Percentiles rank a stretch among this genome's conserved stretches.
Conservation (phyloP, 345 rosid genomes). For the Cochlearia excelsa region DNA sequence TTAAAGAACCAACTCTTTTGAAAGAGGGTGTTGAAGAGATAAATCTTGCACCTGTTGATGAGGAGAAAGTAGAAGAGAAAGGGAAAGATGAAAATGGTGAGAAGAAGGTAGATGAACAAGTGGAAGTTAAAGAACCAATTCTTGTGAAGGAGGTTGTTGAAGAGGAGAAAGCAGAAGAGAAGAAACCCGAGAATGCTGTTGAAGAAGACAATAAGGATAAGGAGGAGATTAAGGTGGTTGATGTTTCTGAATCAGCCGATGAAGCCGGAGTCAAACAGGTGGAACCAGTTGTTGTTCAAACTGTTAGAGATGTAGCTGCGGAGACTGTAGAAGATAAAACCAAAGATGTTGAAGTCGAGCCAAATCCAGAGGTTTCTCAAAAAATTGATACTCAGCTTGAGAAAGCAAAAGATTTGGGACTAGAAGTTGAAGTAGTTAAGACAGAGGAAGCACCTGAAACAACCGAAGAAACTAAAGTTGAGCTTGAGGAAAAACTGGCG, state of each 20-base stretch:
- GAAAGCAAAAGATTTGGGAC: conserved; percentile 13
- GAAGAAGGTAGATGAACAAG: no score
- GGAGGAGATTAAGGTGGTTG: conserved; percentile 22
- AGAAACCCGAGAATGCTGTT: conserved; percentile 3
- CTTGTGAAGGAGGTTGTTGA: no score
- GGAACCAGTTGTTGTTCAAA: conserved; percentile 28
- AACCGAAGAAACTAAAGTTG: conserved; percentile 21
- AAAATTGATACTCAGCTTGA: conserved; percentile 24
- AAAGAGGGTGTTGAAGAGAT: conserved; percentile 12
- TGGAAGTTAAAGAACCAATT: no score
- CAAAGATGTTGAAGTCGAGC: conserved; percentile 25
- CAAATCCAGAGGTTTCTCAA: conserved; percentile 25
- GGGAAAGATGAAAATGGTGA: no score
- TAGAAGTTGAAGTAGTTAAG: conserved; percentile 25
- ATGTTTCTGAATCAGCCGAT: conserved; percentile 16
- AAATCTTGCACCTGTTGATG: neutral
- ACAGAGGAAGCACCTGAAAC: conserved; percentile 22
- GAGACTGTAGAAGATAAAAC: conserved; percentile 21
- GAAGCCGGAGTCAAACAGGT: conserved; percentile 21
- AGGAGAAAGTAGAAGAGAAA: neutral
- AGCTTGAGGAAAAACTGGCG: conserved; percentile 24
- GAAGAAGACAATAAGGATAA: conserved; percentile 18
- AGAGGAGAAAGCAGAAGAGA: conserved; percentile 6
- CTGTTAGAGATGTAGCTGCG: conserved; percentile 20
- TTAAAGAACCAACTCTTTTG: conserved; percentile 17